Conservation (phyloP, 495 filamentous ascomycete species). For the Penicillium longicatenatum region DNA sequence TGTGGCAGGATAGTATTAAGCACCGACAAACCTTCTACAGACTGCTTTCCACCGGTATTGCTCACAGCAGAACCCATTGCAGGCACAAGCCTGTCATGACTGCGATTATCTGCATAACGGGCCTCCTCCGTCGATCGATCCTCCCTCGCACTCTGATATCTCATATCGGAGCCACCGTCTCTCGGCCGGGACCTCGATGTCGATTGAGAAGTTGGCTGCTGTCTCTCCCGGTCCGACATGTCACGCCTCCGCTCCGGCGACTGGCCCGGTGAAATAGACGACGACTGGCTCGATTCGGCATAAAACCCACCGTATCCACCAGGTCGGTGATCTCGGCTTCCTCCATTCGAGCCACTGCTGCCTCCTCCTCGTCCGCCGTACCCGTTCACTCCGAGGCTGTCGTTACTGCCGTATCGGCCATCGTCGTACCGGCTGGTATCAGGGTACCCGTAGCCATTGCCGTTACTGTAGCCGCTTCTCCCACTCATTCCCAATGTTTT, state of each 20-base stretch:
- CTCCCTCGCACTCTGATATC: conserved; percentile 30
- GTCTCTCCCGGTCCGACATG: conserved; percentile 35
- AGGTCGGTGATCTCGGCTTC: conserved; percentile 36
- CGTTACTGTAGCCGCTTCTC: conserved; percentile 44
- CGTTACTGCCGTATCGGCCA: conserved; percentile 37
- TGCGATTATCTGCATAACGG: conserved; percentile 25
- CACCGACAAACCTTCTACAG: conserved; percentile 42
- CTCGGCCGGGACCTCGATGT: conserved; percentile 41
- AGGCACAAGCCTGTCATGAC: conserved; percentile 25
- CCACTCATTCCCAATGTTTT: conserved; percentile 42
- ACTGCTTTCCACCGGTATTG: conserved; percentile 32
- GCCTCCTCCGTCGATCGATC: conserved; percentile 27
- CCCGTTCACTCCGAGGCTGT: conserved; percentile 35
- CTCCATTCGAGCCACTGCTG: conserved; percentile 22
- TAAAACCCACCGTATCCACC: conserved; percentile 52
- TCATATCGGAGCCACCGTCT: conserved; percentile 31
- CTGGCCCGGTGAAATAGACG: conserved; percentile 20
- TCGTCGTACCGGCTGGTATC: conserved; percentile 46
- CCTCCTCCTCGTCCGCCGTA: conserved; percentile 29
- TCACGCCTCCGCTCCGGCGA: conserved; percentile 44
- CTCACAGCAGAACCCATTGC: conserved; percentile 10
- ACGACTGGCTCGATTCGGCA: conserved; percentile 27
- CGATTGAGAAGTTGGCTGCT: conserved; percentile 32
- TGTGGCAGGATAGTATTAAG: not conserved
- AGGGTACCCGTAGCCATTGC: conserved; percentile 50